Evolutionary conservation across 768 basidiomycete species (phyloP).

Genomic region (Ramaria rubella): DNA sequence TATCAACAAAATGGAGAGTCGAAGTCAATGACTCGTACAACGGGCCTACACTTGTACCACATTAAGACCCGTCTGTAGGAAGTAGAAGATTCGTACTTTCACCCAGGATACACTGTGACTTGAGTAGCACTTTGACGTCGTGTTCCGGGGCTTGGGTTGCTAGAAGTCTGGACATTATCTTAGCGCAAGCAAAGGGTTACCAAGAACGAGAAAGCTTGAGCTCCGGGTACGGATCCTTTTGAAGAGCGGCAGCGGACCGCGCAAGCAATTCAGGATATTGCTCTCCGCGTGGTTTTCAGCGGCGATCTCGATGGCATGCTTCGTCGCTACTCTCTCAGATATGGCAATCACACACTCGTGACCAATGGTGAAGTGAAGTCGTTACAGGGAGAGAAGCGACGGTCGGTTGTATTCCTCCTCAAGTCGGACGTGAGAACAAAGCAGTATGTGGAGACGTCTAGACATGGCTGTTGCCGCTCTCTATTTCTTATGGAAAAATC

Average conservation of each 20-base stretch:
- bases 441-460: neutral
- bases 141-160: neutral
- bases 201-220: neutral
- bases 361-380: neutral
- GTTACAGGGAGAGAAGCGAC: neutral
- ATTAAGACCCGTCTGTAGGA: neutral
- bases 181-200: neutral
- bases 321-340: neutral
- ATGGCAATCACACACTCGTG: neutral
- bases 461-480: neutral
- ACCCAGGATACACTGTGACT: slow-evolving; percentile 7
- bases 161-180: neutral
- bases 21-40: slow-evolving; percentile 50
- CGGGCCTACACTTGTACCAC: slow-evolving; percentile 38
- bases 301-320: neutral
- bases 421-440: slow-evolving; percentile 5
- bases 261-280: neutral
- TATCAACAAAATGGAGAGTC: slow-evolving; percentile 64
- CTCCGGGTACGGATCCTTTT: neutral
- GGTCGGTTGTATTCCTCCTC: neutral
- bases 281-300: neutral
- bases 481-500: neutral
- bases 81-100: neutral
- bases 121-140: slow-evolving; percentile 2
- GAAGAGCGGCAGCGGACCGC: neutral